These are phyloP conservation scores for Melanomma pulvis-pyrius DNA, from an alignment of 495 filamentous ascomycete species.

Conservation along the genomic window DNA sequence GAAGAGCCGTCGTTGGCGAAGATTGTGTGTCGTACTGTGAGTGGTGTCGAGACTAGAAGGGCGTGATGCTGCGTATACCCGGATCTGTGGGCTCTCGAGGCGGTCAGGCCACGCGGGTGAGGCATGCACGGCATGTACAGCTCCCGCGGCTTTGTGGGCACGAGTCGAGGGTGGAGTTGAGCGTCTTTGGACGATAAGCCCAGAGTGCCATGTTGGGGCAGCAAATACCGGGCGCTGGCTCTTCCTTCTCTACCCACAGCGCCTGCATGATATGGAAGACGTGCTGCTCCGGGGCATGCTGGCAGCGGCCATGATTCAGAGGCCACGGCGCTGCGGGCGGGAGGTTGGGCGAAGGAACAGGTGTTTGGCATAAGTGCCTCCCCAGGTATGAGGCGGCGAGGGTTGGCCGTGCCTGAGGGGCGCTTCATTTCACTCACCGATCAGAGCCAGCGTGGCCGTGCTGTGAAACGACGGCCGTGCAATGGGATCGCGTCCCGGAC, in stretches of 20 bases:
- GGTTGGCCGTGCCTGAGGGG: neutral
- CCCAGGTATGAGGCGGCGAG: neutral
- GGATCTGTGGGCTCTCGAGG: neutral
- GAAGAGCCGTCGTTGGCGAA: too few relatives aligned
- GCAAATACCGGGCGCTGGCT: too few relatives aligned
- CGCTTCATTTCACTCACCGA: constrained; percentile 1
- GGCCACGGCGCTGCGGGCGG: neutral
- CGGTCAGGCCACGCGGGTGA: neutral
- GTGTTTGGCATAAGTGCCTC: neutral
- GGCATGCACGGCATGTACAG: too few relatives aligned
- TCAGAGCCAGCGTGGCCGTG: constrained; percentile 2
- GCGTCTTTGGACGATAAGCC: neutral
- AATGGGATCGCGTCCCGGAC: constrained; percentile 17
- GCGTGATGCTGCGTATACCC: too few relatives aligned
- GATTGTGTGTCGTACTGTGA: constrained; percentile 11
- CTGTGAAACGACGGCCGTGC: neutral
- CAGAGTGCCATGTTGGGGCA: too few relatives aligned
- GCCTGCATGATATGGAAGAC: constrained; percentile 2
- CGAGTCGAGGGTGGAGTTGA: too few relatives aligned
- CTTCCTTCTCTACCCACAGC: too few relatives aligned
- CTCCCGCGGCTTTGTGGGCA: too few relatives aligned
- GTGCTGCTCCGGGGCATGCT: neutral
- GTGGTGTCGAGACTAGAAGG: neutral
- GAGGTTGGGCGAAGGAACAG: neutral
- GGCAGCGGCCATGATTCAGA: neutral